Percentiles rank a stretch among this genome's conserved stretches.
phyloP scores from a whole-genome alignment of 805 yeast species.

The Myxozyma vanderwaltii region DNA sequence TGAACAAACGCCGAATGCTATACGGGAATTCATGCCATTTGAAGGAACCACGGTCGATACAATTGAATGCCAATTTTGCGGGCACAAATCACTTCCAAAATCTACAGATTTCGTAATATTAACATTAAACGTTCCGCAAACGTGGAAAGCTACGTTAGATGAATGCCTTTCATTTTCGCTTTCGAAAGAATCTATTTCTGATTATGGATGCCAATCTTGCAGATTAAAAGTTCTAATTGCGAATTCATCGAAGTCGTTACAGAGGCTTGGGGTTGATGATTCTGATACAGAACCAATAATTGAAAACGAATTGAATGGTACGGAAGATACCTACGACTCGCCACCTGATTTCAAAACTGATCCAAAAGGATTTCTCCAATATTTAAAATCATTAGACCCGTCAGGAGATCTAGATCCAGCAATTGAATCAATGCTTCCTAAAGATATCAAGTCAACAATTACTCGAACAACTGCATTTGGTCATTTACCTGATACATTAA shows the following conservation, averaged over 20 bases:
- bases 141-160: conserved; percentile 50
- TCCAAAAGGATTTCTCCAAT: conserved; percentile 44
- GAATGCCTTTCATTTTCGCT: conserved; percentile 59
- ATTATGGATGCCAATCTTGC: conserved; percentile 73
- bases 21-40: conserved; percentile 58
- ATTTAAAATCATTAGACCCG: conserved; percentile 53
- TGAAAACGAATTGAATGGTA: not conserved
- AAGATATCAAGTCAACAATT: conserved; percentile 61
- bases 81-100: conserved; percentile 58
- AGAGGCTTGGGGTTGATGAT: not conserved
- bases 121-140: conserved; percentile 73
- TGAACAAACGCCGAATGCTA: not conserved
- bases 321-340: not conserved
- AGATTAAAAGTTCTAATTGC: conserved; percentile 44
- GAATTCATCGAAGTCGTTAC: not conserved
- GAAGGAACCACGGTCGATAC: conserved; percentile 66
- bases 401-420: conserved; percentile 59
- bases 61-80: conserved; percentile 70
- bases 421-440: conserved; percentile 44
- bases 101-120: conserved; percentile 66
- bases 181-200: conserved; percentile 72
- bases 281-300: not conserved
- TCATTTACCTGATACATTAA: conserved; percentile 68
- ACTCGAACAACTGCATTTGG: conserved; percentile 63
- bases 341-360: conserved; percentile 28